Conservation (phyloP, 441 rosid genomes). For the Populus tomentosa region DNA sequence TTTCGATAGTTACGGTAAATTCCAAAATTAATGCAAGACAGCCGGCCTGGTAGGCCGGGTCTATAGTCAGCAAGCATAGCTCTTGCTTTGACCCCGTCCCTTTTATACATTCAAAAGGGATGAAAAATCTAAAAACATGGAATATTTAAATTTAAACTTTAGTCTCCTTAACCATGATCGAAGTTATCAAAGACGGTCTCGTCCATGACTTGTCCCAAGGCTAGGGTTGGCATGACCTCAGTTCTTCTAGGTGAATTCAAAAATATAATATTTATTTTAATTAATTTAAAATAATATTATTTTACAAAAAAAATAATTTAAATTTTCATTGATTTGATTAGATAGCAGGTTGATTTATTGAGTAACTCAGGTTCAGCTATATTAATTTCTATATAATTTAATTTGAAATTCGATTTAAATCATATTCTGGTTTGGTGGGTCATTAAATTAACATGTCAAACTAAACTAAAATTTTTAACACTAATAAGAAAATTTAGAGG, state of each 20-base stretch:
- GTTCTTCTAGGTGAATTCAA: no score
- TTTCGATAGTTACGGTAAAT: not conserved
- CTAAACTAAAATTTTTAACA: no score
- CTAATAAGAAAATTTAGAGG: no score
- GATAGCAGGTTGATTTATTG: fast-evolving
- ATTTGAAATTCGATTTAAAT: no score
- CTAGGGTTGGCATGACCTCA: no score
- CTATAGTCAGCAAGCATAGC: not conserved
- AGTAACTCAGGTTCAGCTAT: no score
- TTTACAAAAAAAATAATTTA: no score
- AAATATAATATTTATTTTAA: no score
- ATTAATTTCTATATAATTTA: no score
- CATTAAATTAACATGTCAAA: fast-evolving
- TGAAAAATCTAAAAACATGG: not conserved
- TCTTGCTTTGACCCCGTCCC: not conserved
- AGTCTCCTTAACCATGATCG: not conserved
- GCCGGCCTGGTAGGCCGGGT: not conserved
- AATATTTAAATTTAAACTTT: not conserved
- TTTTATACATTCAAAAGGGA: not conserved
- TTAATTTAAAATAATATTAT: no score
- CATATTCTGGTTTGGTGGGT: fast-evolving
- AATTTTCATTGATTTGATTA: no score
- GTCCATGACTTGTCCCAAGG: no score
- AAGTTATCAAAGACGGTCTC: not conserved
- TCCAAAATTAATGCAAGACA: not conserved